phyloP scores from a whole-genome alignment of 2,329 filamentous ascomycete species.

The Ophidiomyces ophidiicola region DNA sequence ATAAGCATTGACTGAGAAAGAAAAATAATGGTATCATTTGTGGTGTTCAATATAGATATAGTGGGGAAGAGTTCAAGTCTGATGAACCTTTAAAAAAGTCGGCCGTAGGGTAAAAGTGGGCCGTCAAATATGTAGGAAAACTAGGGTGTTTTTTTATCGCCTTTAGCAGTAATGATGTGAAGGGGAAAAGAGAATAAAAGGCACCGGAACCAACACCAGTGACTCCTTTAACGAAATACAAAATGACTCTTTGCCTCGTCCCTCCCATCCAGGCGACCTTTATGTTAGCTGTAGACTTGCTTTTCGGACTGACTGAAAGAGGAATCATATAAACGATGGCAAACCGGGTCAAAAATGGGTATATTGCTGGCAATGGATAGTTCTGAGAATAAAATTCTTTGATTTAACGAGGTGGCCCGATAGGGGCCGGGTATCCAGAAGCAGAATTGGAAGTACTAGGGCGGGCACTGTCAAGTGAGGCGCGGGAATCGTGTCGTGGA shows the following conservation, averaged over 20 bases:
- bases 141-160: too few species aligned
- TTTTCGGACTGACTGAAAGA: conserved; percentile 10
- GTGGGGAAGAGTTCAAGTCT: conserved; percentile 5
- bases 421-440: conserved; percentile 91
- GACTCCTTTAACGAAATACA: conserved; percentile 7
- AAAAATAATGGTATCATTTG: conserved; percentile 11
- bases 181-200: conserved; percentile 12
- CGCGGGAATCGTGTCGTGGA: conserved; percentile 69
- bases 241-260: conserved; percentile 7
- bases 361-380: conserved; percentile 26
- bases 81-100: conserved; percentile 16
- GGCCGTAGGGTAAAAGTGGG: conserved; percentile 20
- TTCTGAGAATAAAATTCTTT: conserved; percentile 14
- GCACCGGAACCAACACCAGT: conserved; percentile 3
- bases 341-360: conserved; percentile 25
- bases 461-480: conserved; percentile 80
- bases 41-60: conserved; percentile 9
- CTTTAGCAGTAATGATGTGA: too few species aligned
- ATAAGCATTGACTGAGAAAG: neutral
- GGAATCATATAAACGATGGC: conserved; percentile 18
- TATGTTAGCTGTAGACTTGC: conserved; percentile 9
- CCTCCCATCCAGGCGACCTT: conserved; percentile 7
- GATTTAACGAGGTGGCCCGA: conserved; percentile 81
- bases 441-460: conserved; percentile 92
- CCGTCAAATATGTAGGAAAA: too few species aligned